phyloP scores from a whole-genome alignment of 345 rosid genomes.

The Noccaea bulbosa region DNA sequence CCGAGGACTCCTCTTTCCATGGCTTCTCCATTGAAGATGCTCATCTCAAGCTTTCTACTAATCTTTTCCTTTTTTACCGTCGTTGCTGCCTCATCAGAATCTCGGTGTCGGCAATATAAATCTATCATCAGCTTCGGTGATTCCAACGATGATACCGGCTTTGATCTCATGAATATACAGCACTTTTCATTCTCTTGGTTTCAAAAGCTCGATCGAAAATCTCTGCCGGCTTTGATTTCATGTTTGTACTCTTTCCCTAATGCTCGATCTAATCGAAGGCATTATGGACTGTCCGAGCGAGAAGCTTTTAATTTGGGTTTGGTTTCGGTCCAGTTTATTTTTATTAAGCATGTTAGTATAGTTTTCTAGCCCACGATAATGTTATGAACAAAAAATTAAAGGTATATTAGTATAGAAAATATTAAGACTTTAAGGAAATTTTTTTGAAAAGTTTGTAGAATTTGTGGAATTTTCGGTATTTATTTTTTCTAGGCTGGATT shows the following conservation, averaged over 20 bases:
- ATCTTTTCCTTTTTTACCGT: not conserved
- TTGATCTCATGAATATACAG: too few species aligned
- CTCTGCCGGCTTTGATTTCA: not conserved
- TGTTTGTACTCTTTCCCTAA: not conserved
- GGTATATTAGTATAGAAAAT: not conserved
- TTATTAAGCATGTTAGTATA: not conserved
- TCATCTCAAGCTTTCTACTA: constrained; percentile 24
- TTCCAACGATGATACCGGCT: constrained; percentile 61
- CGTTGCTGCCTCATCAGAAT: constrained; percentile 2
- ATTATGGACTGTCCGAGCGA: not conserved
- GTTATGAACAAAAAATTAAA: too few species aligned
- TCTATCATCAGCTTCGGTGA: constrained; percentile 68
- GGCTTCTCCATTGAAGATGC: constrained; percentile 30
- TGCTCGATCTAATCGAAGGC: not conserved
- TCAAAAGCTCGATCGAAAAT: too few species aligned
- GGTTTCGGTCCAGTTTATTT: not conserved
- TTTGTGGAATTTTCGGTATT: not conserved
- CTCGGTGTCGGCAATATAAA: constrained; percentile 10
- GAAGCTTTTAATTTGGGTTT: not conserved
- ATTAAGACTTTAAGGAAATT: too few species aligned
- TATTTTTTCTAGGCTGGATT: not conserved
- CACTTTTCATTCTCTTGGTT: too few species aligned
- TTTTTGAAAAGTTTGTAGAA: not conserved
- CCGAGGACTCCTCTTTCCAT: constrained; percentile 1
- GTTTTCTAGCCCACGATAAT: not conserved